These are phyloP conservation scores for Dactylellina drechsleri DNA, from an alignment of 2,329 filamentous ascomycete genomes.

Conservation along the genomic window DNA sequence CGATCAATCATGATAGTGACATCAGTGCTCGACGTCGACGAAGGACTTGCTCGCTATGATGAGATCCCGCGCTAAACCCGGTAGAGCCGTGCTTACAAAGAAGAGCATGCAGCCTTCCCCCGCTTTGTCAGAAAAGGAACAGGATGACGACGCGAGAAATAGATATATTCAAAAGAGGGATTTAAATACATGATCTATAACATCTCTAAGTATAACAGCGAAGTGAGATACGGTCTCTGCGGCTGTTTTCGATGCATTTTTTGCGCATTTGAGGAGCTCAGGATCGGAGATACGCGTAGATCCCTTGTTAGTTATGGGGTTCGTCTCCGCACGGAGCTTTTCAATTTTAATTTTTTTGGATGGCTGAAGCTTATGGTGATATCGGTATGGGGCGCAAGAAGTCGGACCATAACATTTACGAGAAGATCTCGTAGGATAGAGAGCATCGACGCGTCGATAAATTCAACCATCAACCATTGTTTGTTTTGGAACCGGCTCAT, in stretches of 20 bases:
- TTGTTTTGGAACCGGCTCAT: slow-evolving; percentile 22
- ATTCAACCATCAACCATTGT: background rate
- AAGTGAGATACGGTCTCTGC: slow-evolving; percentile 47
- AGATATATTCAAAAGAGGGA: slow-evolving; percentile 31
- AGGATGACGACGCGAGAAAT: slow-evolving; percentile 25
- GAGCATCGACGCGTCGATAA: slow-evolving; percentile 12
- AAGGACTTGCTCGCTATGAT: background rate
- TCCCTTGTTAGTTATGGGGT: slow-evolving; percentile 46
- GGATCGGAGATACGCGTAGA: slow-evolving; percentile 45
- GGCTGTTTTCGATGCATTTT: background rate
- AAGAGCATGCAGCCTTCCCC: slow-evolving; percentile 21
- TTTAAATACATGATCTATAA: slow-evolving; percentile 17
- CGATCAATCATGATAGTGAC: slow-evolving; percentile 38
- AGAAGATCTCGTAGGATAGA: slow-evolving; percentile 19
- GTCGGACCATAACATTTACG: background rate
- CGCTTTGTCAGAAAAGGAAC: slow-evolving; percentile 32
- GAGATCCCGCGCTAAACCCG: slow-evolving; percentile 32
- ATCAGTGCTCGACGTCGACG: slow-evolving; percentile 20
- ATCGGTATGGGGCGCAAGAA: slow-evolving; percentile 12
- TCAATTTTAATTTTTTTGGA: slow-evolving; percentile 21
- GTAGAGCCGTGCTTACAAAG: slow-evolving; percentile 42
- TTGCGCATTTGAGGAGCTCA: slow-evolving; percentile 47
- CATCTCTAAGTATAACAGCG: background rate
- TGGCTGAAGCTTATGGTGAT: slow-evolving; percentile 45
- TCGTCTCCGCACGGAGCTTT: slow-evolving; percentile 44